Conservation (phyloP, 163 green algal species). For the Prototheca cutis region DNA sequence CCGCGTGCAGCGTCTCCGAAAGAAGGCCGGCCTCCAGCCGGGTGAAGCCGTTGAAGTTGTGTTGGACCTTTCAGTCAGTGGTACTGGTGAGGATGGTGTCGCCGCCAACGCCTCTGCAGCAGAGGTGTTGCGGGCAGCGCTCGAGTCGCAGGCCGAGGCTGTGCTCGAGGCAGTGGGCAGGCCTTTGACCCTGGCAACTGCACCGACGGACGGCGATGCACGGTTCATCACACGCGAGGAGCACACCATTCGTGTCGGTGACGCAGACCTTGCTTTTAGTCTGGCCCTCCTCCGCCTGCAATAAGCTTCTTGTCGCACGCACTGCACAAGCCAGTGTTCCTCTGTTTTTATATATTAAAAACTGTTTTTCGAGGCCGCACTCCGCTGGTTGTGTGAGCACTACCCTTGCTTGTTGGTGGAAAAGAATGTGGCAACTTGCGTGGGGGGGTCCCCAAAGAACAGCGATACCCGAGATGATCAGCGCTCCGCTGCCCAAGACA, state of each 20-base stretch:
- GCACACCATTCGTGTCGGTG: constrained; percentile 26
- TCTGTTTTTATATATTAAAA: too few species aligned
- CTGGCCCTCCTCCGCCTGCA: constrained; percentile 24
- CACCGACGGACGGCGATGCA: constrained; percentile 20
- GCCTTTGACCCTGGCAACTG: not conserved
- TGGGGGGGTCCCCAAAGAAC: too few species aligned
- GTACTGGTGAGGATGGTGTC: not conserved
- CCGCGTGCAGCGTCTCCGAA: constrained; percentile 91
- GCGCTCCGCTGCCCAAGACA: too few species aligned
- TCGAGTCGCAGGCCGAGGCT: constrained; percentile 40
- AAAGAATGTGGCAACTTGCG: too few species aligned
- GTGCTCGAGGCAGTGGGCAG: constrained; percentile 21
- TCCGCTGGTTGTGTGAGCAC: too few species aligned
- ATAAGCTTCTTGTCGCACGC: too few species aligned
- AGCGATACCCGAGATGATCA: too few species aligned
- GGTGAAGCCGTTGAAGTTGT: constrained; percentile 14
- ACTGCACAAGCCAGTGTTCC: too few species aligned
- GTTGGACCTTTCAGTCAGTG: not conserved
- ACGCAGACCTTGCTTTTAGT: constrained; percentile 11
- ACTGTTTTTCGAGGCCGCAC: too few species aligned
- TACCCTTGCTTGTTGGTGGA: too few species aligned
- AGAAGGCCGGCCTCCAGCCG: constrained; percentile 66
- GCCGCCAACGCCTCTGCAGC: too few species aligned
- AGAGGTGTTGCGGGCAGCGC: constrained; percentile 26
- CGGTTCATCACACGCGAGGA: constrained; percentile 42